Base-by-base conservation (phyloP, 2,329 filamentous ascomycete species). In the Triangularia setosa region DNA sequence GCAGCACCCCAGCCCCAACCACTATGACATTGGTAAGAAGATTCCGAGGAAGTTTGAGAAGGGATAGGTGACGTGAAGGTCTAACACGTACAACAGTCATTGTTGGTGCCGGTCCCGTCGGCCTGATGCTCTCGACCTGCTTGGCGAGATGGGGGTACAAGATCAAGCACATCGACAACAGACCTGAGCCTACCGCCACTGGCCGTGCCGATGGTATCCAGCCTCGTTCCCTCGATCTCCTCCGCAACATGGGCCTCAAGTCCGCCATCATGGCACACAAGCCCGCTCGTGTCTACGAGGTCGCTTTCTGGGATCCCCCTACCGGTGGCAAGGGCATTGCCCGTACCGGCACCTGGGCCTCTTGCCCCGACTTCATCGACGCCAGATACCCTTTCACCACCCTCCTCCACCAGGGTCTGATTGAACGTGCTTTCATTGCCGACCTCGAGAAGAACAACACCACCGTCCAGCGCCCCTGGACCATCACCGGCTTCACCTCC, bases 101-200 rank as follows among this genome's bases (percentile, higher is more conserved):
- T 69, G 84, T 97, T 62, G 93, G 93, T 68, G 93, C 93, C 63
- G 93, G 93, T 16, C 93, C 93, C 3, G 92, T 93, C 48, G 93
- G 93, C 62, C 85, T 97, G 64, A 88, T 96, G 79, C 84, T 97
- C 24, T 95, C 92, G 8, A 93, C 93, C 28, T 94, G 91, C 74
- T 84, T 97, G 67, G 91, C 92, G 66, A 84, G 93, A 80, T 97
- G 93, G 92, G 93, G 93, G 21, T 97, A 97, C 82, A 92, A 87
- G 76, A 92, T 97, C 77, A 96, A 94, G 81, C 92, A 97, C 78
- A 92, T 97, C 73, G 93, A 97, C 79, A 96, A 96, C 78, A 85
- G 93, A 65, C 83, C 92, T 1, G 90, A 94, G 72, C 93, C 93
- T 16, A 97, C 93, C 12, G 74, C 87, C 2, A 96, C 92, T 21